Conservation (phyloP, 148 eudicot species). For the Agrostemma githago region DNA sequence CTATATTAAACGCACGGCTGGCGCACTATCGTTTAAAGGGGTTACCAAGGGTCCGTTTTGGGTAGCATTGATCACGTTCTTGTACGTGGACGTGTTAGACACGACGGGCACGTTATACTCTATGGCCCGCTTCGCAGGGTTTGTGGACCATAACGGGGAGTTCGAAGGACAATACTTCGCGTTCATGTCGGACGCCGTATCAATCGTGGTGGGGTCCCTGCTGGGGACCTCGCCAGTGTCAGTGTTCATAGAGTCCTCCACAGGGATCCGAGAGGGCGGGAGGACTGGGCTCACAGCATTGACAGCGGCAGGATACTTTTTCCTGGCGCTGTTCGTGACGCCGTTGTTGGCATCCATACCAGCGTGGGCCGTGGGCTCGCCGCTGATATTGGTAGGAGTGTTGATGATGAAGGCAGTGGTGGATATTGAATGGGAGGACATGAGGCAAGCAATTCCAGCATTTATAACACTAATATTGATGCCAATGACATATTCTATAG, state of each 20-base stretch:
- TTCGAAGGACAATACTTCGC: conserved; percentile 92
- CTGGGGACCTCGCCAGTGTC: conserved; percentile 91
- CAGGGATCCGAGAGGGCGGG: conserved; percentile 89
- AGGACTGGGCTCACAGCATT: conserved; percentile 81
- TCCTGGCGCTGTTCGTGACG: conserved; percentile 72
- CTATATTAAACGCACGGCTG: conserved; percentile 62
- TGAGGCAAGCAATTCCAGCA: conserved; percentile 89
- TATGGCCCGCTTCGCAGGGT: conserved; percentile 90
- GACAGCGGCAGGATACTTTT: conserved; percentile 61
- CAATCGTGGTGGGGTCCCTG: conserved; percentile 74
- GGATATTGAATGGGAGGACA: conserved; percentile 85
- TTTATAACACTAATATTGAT: conserved; percentile 72
- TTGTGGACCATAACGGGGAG: conserved; percentile 56
- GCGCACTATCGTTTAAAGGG: conserved; percentile 57
- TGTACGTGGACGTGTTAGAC: conserved; percentile 85
- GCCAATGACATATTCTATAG: conserved; percentile 90
- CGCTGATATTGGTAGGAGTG: conserved; percentile 81
- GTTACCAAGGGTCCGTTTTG: conserved; percentile 59
- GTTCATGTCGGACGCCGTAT: conserved; percentile 78
- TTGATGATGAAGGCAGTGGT: conserved; percentile 84
- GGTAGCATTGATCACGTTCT: conserved; percentile 77
- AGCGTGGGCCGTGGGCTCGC: conserved; percentile 97
- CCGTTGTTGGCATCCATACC: conserved; percentile 91
- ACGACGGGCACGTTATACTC: conserved; percentile 83
- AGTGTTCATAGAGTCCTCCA: conserved; percentile 78